Evolutionary conservation across 495 filamentous ascomycete genomes (phyloP).

Genomic region (Chaetomidium leptoderma): DNA sequence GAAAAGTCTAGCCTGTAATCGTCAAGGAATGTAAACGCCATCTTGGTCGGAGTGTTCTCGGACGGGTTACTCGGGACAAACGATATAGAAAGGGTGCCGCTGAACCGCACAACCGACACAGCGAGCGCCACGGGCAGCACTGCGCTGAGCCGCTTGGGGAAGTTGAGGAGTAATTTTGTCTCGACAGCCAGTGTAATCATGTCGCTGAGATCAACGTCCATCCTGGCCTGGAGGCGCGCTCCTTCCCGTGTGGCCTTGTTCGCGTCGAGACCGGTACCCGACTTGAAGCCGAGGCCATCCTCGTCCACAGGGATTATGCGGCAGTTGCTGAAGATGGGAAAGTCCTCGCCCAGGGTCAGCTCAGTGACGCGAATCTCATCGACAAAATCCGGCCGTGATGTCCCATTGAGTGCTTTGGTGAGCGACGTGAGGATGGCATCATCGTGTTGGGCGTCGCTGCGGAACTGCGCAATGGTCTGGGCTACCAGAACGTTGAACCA

Average conservation of each 20-base stretch:
- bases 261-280: constrained; percentile 46
- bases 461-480: constrained; percentile 93
- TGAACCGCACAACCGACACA: constrained; percentile 88
- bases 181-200: constrained; percentile 91
- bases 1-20: constrained; percentile 93
- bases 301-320: constrained; percentile 84
- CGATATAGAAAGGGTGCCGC: constrained; percentile 86
- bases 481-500: constrained; percentile 99
- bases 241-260: constrained; percentile 53
- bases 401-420: constrained; percentile 79
- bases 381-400: constrained; percentile 80
- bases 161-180: constrained; percentile 90
- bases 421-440: constrained; percentile 93
- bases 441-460: constrained; percentile 82
- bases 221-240: constrained; percentile 77
- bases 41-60: constrained; percentile 62
- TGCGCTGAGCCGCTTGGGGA: constrained; percentile 80
- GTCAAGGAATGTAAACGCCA: constrained; percentile 91
- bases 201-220: constrained; percentile 96
- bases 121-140: constrained; percentile 90
- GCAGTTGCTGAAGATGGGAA: constrained; percentile 98
- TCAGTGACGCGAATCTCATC: constrained; percentile 93
- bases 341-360: constrained; percentile 89
- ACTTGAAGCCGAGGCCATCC: constrained; percentile 48
- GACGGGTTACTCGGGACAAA: constrained; percentile 69